Conservation (phyloP, 306 rosid genomes). For the Inga laurina region DNA sequence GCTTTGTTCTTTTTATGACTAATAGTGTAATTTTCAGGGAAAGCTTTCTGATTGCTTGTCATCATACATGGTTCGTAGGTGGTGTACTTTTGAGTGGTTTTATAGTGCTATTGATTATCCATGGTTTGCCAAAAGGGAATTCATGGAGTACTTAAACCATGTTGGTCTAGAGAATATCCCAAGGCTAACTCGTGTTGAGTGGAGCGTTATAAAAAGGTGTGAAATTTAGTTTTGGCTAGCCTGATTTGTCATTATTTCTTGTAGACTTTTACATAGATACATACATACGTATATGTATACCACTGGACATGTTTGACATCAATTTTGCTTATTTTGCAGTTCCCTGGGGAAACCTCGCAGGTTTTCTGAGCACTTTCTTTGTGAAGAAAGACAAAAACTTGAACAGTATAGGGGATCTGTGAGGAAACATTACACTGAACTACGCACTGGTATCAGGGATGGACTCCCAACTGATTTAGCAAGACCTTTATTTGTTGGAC, state of each 20-base stretch:
- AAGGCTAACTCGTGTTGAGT: conserved; percentile 83
- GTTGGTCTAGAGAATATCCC: conserved; percentile 91
- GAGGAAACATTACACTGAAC: conserved; percentile 77
- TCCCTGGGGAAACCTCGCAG: conserved; percentile 98
- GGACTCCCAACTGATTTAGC: conserved; percentile 98
- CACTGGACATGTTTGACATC: conserved; percentile 21
- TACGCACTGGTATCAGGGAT: conserved; percentile 65
- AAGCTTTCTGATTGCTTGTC: conserved; percentile 75
- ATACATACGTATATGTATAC: background rate
- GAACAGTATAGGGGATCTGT: conserved; percentile 81
- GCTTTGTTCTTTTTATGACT: conserved; percentile 18
- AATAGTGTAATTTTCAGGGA: conserved; percentile 57
- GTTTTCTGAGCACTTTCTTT: conserved; percentile 79
- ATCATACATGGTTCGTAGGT: conserved; percentile 65
- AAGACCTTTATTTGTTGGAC: conserved; percentile 86
- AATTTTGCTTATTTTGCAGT: conserved; percentile 53
- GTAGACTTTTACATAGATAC: background rate
- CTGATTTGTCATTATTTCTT: conserved; percentile 12
- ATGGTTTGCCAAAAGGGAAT: conserved; percentile 92
- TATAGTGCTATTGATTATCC: conserved; percentile 95
- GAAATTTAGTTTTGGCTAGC: conserved; percentile 20
- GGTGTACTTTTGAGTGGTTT: conserved; percentile 94
- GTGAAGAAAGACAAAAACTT: conserved; percentile 82
- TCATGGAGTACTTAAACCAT: conserved; percentile 91
- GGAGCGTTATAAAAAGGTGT: conserved; percentile 92